Conservation (phyloP, 345 rosid species). For the Gossypium rotundifolium region DNA sequence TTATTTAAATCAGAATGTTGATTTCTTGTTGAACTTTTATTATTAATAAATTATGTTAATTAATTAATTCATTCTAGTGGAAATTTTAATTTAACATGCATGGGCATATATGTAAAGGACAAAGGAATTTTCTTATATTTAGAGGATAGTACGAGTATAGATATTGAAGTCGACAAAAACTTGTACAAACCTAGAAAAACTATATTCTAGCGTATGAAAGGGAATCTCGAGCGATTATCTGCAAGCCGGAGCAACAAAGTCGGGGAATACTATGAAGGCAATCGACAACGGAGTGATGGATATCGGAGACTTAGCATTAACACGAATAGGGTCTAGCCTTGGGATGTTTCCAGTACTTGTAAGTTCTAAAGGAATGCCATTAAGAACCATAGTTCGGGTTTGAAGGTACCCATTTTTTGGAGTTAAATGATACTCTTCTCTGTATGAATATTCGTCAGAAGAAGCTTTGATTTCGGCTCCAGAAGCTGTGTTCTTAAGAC, state of each 20-base stretch:
- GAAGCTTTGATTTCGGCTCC: slow-evolving; percentile 51
- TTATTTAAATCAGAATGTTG: too few species aligned
- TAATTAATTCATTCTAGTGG: not conserved
- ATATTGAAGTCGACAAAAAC: too few species aligned
- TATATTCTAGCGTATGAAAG: too few species aligned
- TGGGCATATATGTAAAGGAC: too few species aligned
- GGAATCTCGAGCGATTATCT: slow-evolving; percentile 13
- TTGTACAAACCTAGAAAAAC: too few species aligned
- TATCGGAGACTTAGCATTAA: slow-evolving; percentile 41
- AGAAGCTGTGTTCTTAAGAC: slow-evolving; percentile 48
- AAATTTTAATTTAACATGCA: not conserved
- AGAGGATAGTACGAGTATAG: too few species aligned
- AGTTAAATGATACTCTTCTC: slow-evolving; percentile 92
- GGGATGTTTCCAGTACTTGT: slow-evolving; percentile 53
- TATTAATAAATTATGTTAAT: not conserved
- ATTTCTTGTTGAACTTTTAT: too few species aligned
- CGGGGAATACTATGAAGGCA: slow-evolving; percentile 66
- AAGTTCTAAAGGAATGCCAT: slow-evolving; percentile 60
- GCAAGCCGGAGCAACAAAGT: slow-evolving; percentile 72
- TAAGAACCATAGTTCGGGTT: slow-evolving; percentile 69
- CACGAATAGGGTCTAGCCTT: slow-evolving; percentile 43
- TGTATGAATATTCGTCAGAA: slow-evolving; percentile 28
- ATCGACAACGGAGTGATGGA: slow-evolving; percentile 52
- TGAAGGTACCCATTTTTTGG: slow-evolving; percentile 53
- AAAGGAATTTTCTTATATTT: too few species aligned